Evolutionary conservation across 2,329 filamentous ascomycete species (phyloP), one percentile per base, ranked within the genome.

Genomic region (Stagonosporopsis chrysanthemi): DNA sequence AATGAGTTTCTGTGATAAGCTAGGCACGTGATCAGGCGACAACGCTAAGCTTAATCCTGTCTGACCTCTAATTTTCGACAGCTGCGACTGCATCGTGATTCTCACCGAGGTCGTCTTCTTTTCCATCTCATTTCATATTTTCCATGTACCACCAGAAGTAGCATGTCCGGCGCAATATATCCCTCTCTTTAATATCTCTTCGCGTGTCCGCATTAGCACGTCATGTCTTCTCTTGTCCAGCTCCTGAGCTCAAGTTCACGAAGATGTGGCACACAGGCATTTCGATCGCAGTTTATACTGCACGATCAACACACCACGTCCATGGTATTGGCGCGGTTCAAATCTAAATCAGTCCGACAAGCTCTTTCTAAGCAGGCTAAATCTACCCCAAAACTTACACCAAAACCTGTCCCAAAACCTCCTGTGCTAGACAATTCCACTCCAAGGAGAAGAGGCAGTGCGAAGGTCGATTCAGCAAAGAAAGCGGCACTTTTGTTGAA

Each of bases 141-240:
- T 11, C 9, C 23, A 15, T 41, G 36, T 35, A 41, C 15, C 12
- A 40, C 14, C 29, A 33, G 6, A 17, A 26, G 6, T 40, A 47
- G 28, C 42, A 46, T 36, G 26, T 28, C 36, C 12, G 23, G 22
- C 22, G 19, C n/a, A 7, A 17, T 35, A 41, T 47, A 41, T 12
- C 24, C 22, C 22, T 26, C 28, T 22, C 19, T 15, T 11, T 36
- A n/a, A 39, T 23, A 23, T 4, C 28, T 42, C 17, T n/a, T 29
- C 9, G 17, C 35, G 17, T 11, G 28, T 42, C 26, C 6, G 2
- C 28, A 7, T 19, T 19, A 28, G 22, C 11, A 29, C 23, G 17
- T 17, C 17, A 57, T 57, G 54, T 44, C 39, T 48, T 57, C 44
- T 24, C 5, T 52, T 17, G 9, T 15, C 2, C 23, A 26, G n/a